These are phyloP conservation scores for Phyllosticta paracitricarpa DNA, from an alignment of 2,329 filamentous ascomycete genomes.

Conservation along the genomic window DNA sequence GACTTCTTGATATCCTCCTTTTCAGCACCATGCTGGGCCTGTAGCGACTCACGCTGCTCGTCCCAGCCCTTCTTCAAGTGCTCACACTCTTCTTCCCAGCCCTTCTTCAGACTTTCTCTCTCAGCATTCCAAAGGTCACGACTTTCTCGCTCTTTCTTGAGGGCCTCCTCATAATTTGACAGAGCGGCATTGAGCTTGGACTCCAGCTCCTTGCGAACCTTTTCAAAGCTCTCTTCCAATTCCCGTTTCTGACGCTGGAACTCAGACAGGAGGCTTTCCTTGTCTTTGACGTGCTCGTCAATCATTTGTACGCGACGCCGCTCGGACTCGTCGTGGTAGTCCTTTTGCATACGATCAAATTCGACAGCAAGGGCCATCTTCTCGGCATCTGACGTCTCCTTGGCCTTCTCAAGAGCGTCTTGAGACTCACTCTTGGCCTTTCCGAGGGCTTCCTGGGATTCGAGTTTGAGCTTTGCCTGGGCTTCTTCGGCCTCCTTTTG, in stretches of 20 bases:
- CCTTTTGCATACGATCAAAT: slow-evolving; percentile 23
- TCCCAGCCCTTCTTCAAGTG: slow-evolving; percentile 41
- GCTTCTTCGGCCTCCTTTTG: slow-evolving; percentile 33
- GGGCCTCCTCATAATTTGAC: slow-evolving; percentile 36
- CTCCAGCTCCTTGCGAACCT: slow-evolving; percentile 34
- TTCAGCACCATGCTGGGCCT: slow-evolving; percentile 24
- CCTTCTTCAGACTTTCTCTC: slow-evolving; percentile 24
- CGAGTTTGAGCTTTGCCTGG: slow-evolving; percentile 15
- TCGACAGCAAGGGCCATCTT: slow-evolving; percentile 31
- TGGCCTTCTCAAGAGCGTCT: slow-evolving; percentile 29
- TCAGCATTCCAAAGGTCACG: slow-evolving; percentile 39
- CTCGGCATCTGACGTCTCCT: slow-evolving; percentile 26
- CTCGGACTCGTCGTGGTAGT: slow-evolving; percentile 29
- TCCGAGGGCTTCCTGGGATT: slow-evolving; percentile 19
- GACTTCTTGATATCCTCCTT: slow-evolving; percentile 37
- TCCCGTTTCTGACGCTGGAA: slow-evolving; percentile 26
- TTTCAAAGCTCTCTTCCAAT: slow-evolving; percentile 33
- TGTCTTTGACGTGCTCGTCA: slow-evolving; percentile 24
- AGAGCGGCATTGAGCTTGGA: slow-evolving; percentile 27
- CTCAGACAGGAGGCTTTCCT: slow-evolving; percentile 24
- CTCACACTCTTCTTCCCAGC: slow-evolving; percentile 41
- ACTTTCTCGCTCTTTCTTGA: slow-evolving; percentile 37
- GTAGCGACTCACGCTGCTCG: slow-evolving; percentile 39
- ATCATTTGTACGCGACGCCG: slow-evolving; percentile 37
- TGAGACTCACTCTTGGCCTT: slow-evolving; percentile 27